phyloP scores from a whole-genome alignment of 345 rosid species.

The Citrus unshiu region DNA sequence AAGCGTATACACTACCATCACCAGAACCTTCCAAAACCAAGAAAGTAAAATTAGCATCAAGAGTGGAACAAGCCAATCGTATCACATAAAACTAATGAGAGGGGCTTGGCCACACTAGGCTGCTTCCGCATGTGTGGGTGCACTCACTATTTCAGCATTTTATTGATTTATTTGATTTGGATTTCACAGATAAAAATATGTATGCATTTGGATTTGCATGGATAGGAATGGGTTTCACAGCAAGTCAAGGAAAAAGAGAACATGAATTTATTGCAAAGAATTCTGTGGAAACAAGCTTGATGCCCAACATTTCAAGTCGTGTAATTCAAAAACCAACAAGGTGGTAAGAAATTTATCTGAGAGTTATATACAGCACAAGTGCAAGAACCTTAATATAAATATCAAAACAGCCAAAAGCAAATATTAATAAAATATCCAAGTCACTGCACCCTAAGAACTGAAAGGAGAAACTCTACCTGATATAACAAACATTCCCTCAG shows the following conservation, averaged over 20 bases:
- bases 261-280: not conserved
- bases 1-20: slow-evolving; percentile 86
- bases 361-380: not conserved
- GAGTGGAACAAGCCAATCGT: not conserved
- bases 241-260: not conserved
- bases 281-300: not conserved
- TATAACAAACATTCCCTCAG: slow-evolving; percentile 88
- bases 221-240: not conserved
- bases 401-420: not conserved
- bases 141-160: not conserved
- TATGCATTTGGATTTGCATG: not conserved
- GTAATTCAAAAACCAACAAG: not conserved
- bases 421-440: not conserved
- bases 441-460: not conserved
- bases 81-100: not conserved
- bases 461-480: slow-evolving; percentile 49
- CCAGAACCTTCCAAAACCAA: slow-evolving; percentile 68
- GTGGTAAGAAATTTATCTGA: not conserved
- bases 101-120: not conserved
- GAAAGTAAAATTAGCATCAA: slow-evolving; percentile 10
- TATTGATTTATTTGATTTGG: not conserved
- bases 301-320: not conserved
- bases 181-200: not conserved
- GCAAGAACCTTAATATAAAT: not conserved
- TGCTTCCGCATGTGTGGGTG: not conserved